Base-by-base conservation (phyloP, 2,329 filamentous ascomycete species). In the Ascochyta lentis region DNA sequence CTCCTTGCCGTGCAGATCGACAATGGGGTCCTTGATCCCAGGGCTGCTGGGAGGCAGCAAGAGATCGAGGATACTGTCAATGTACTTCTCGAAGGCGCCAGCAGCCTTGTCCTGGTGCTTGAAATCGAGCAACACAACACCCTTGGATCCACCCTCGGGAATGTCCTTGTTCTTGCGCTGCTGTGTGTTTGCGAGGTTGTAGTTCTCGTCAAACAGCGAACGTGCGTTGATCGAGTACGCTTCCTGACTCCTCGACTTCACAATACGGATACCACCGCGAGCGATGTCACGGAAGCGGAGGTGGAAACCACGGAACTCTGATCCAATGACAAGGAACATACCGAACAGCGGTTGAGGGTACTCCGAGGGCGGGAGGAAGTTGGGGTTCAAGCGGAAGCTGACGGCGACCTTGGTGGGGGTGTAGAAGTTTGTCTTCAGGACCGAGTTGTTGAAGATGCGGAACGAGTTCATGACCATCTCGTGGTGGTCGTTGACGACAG, bases 91-190 rank as follows among this genome's bases (percentile, higher is more conserved):
- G 68, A 99, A 99, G 2, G 95, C 94, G 60, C 96, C 92, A 43
- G 84, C 86, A 16, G 89, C 89, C 80, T 94, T 96, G 77, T 97
- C 92, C 78, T 99, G 95, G 78, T 97, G 92, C 74, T 93, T 89
- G 60, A 91, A 87, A 76, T 99, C 94, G 37, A 99, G 86, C 42
- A 99, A 84, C 58, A 99, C 94, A 54, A 99, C 95, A 80, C 95
- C 95, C 82, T 99, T 99, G 69, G 94, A 96, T 51, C 95, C 95
- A 62, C 95, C 95, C 80, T 99, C 95, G 3, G 95, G 95, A 48
- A 99, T 99, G 71, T 99, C 95, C 83, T 99, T 99, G 84, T 99
- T 99, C 86, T 99, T 99, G 73, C 95, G 91, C 80, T 99, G 95
- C 79, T 99, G 95, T 0, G 95, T 99, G 78, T 96, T 98, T 63